These are phyloP conservation scores for Canna indica DNA, from an alignment of 176 grass and related monocot genomes.

Conservation along the genomic window DNA sequence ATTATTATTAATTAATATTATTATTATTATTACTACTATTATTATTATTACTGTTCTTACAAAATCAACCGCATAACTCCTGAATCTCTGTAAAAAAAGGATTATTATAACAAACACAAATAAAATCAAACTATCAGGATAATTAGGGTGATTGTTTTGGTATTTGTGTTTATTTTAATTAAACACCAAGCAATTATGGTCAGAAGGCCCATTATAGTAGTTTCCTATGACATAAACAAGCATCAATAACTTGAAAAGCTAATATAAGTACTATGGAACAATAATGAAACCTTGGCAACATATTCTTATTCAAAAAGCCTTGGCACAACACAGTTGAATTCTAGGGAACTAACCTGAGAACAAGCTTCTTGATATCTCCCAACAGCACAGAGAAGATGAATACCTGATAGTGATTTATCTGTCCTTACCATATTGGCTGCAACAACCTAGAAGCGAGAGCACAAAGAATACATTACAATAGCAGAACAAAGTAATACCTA, in stretches of 20 bases:
- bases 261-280: background rate
- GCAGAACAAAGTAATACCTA: too few species aligned
- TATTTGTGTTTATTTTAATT: too few species aligned
- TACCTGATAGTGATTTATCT: slow-evolving; percentile 83
- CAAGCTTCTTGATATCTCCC: slow-evolving; percentile 97
- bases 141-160: too few species aligned
- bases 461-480: background rate
- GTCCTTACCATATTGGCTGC: slow-evolving; percentile 99
- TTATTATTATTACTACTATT: too few species aligned
- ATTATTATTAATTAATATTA: too few species aligned
- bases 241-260: background rate
- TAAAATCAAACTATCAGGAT: too few species aligned
- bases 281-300: background rate
- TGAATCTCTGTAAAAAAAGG: too few species aligned
- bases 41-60: too few species aligned
- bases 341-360: slow-evolving; percentile 58
- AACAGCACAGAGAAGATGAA: slow-evolving; percentile 98
- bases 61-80: too few species aligned
- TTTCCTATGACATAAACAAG: background rate
- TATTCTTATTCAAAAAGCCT: background rate
- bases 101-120: too few species aligned
- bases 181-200: too few species aligned
- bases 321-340: background rate
- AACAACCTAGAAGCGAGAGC: slow-evolving; percentile 53
- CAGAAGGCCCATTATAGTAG: background rate